Percentiles rank a stretch among this genome's conserved stretches.
Evolutionary conservation across 2,329 filamentous ascomycete genomes (phyloP).

Genomic region (Macrophomina pseudophaseolina): DNA sequence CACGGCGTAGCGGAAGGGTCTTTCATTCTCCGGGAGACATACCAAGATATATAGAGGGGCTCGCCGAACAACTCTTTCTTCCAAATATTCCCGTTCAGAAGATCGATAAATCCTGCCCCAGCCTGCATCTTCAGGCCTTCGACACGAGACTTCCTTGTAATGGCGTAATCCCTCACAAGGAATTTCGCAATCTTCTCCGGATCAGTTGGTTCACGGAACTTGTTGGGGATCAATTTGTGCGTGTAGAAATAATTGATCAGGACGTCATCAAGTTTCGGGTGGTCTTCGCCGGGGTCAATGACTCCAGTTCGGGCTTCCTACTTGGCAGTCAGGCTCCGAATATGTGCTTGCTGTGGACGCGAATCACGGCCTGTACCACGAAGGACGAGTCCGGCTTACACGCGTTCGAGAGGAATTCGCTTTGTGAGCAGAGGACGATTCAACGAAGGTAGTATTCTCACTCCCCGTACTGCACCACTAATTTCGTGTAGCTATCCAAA

Average conservation of each 20-base stretch:
- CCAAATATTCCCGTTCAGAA: neutral
- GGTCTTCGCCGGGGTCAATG: conserved; percentile 16
- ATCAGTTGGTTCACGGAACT: neutral
- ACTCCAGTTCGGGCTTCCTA: conserved; percentile 11
- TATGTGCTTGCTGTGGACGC: neutral
- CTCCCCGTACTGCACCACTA: conserved; percentile 1
- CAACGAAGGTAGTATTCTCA: conserved; percentile 1
- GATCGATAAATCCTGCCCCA: neutral
- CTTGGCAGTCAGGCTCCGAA: neutral
- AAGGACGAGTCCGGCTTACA: neutral
- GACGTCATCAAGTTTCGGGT: conserved; percentile 4
- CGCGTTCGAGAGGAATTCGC: conserved; percentile 7
- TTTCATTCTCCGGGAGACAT: neutral
- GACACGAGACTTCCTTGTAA: conserved; percentile 7
- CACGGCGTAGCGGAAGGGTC: neutral
- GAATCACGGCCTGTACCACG: neutral
- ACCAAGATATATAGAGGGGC: neutral
- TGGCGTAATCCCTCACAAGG: neutral
- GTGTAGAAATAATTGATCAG: conserved; percentile 23
- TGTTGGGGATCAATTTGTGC: conserved; percentile 24
- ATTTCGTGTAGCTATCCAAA: neutral
- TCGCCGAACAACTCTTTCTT: neutral
- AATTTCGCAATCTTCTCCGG: neutral
- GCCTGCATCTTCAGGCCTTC: neutral
- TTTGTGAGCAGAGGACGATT: conserved; percentile 1